Conservation (phyloP, 495 filamentous ascomycete species). For the Neurospora hispaniola region DNA sequence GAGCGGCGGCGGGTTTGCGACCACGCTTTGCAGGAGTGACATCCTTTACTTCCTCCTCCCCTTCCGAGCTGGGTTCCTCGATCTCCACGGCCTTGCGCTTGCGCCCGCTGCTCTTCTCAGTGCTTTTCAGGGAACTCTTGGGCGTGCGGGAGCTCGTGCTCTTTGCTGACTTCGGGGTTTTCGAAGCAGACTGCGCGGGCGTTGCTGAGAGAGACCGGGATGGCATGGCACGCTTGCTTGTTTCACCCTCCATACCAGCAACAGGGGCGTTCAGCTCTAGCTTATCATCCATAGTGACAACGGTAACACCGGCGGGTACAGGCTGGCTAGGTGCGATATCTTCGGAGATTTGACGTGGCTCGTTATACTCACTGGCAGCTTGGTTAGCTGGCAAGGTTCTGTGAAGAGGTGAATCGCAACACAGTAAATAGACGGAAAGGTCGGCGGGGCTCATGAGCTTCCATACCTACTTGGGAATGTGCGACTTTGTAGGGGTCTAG, state of each 20-base stretch:
- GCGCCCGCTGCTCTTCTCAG: slow-evolving; percentile 11
- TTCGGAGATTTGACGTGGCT: not conserved
- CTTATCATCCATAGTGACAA: slow-evolving; percentile 11
- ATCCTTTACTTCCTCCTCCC: not conserved
- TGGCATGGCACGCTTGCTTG: slow-evolving; percentile 14
- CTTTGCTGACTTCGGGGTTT: slow-evolving; percentile 13
- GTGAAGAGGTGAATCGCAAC: not conserved
- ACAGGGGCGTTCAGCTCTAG: slow-evolving; percentile 1
- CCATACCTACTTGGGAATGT: not conserved
- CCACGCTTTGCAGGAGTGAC: slow-evolving; percentile 10
- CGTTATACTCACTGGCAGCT: not conserved
- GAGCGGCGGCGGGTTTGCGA: slow-evolving; percentile 9
- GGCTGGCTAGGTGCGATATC: not conserved
- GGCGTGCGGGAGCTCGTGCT: slow-evolving; percentile 3
- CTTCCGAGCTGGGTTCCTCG: slow-evolving; percentile 2
- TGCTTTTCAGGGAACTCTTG: not conserved
- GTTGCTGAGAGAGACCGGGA: slow-evolving; percentile 6
- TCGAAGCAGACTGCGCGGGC: slow-evolving; percentile 8
- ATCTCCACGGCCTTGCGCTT: slow-evolving; percentile 17
- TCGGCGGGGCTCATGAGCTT: not conserved
- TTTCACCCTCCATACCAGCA: slow-evolving; percentile 1
- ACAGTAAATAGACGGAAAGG: not conserved
- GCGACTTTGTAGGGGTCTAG: not conserved
- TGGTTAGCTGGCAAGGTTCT: not conserved
- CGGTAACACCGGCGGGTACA: slow-evolving; percentile 8